Conservation (phyloP, 148 eudicot genomes). For the Drosera capensis region DNA sequence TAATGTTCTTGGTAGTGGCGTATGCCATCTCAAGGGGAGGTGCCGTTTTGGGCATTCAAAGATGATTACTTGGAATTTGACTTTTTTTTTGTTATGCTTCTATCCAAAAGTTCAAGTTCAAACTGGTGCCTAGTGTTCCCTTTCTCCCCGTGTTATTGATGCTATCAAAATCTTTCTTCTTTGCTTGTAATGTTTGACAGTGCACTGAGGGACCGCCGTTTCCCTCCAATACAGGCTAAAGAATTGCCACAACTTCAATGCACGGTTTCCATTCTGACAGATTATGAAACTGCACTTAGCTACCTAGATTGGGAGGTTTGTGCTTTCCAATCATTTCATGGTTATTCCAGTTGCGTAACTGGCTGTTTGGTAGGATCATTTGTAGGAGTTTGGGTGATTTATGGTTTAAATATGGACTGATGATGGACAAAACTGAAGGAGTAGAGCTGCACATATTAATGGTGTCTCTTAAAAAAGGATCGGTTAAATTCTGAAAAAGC, state of each 20-base stretch:
- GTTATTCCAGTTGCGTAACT: too few species aligned
- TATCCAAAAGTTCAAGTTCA: too few species aligned
- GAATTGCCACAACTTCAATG: conserved; percentile 89
- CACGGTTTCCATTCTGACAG: conserved; percentile 78
- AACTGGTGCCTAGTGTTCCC: neutral
- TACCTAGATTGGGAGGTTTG: conserved; percentile 99
- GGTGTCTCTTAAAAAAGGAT: too few species aligned
- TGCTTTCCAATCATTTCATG: conserved; percentile 5
- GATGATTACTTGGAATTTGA: too few species aligned
- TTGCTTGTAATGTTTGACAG: conserved; percentile 29
- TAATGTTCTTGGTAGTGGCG: too few species aligned
- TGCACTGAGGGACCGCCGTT: conserved; percentile 87
- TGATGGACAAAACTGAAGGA: too few species aligned
- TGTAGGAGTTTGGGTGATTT: neutral
- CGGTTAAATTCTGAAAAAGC: too few species aligned
- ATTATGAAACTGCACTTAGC: conserved; percentile 55
- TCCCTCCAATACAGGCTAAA: conserved; percentile 82
- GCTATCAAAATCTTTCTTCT: conserved; percentile 10
- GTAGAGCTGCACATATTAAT: too few species aligned
- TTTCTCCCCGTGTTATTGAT: conserved; percentile 1
- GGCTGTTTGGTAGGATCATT: neutral
- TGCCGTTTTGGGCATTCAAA: too few species aligned
- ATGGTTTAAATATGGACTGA: neutral
- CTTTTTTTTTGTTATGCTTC: too few species aligned
- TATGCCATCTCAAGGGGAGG: too few species aligned